Conservation (phyloP, 139 green algal genomes). For the Marvania coccoides region DNA sequence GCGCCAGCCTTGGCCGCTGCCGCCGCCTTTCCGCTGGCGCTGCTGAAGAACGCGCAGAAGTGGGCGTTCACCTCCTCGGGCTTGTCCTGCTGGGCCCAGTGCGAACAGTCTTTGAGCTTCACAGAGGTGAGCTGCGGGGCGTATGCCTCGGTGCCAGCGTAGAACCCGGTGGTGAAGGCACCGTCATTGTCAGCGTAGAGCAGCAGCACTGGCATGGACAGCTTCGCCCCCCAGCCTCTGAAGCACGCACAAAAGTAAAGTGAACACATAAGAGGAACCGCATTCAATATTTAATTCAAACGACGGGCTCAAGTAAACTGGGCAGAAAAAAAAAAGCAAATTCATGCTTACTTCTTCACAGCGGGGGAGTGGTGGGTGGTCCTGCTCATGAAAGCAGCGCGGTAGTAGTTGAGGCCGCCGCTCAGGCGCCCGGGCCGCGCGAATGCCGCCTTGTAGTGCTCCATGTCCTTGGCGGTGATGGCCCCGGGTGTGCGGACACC, state of each 20-base stretch:
- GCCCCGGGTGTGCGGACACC: not conserved
- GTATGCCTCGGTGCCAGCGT: not conserved
- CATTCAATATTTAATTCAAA: not conserved
- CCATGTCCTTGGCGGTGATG: conserved; percentile 5
- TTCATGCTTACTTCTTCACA: no score
- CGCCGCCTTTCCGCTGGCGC: no score
- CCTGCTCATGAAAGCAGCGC: not conserved
- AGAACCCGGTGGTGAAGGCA: not conserved
- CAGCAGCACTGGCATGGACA: conserved; percentile 4
- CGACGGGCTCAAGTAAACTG: no score
- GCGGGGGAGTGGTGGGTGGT: not conserved
- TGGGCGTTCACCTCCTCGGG: conserved; percentile 11
- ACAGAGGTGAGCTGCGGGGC: not conserved
- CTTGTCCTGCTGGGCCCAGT: conserved; percentile 17
- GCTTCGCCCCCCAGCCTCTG: not conserved
- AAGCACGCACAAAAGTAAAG: not conserved
- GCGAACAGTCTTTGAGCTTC: not conserved
- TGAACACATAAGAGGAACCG: not conserved
- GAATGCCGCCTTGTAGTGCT: conserved; percentile 7
- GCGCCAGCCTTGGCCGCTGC: no score
- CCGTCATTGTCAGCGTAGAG: conserved; percentile 9
- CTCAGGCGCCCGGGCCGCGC: conserved; percentile 14
- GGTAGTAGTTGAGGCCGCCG: conserved; percentile 39
- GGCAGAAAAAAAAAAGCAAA: no score
- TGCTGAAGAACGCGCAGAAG: not conserved